phyloP scores from a whole-genome alignment of 192 early-diverging fungal genomes.

The Funneliformis mosseae region DNA sequence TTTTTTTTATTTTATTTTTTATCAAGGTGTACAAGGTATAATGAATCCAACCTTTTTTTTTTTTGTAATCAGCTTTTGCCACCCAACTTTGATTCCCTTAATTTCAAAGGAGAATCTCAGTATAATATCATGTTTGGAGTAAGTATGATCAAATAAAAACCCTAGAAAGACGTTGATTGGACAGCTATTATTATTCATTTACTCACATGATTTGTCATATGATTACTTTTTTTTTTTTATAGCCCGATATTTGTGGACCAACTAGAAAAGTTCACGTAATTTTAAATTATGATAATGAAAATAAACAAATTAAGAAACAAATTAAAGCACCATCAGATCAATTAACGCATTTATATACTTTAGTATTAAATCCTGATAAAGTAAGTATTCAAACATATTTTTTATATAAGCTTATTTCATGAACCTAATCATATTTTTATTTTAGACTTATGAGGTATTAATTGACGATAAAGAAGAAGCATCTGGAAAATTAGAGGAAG shows the following conservation, averaged over 20 bases:
- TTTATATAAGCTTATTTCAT: constrained; percentile 49
- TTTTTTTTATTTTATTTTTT: not conserved
- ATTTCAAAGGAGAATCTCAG: constrained; percentile 83
- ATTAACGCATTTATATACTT: constrained; percentile 87
- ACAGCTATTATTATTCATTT: too few species aligned
- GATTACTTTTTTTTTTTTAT: constrained; percentile 29
- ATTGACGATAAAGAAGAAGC: constrained; percentile 79
- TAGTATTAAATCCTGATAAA: constrained; percentile 76
- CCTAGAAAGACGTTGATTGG: too few species aligned
- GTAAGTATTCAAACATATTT: constrained; percentile 52
- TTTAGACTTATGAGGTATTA: constrained; percentile 44
- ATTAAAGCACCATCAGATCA: constrained; percentile 74
- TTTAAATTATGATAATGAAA: constrained; percentile 91
- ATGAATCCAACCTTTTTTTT: too few species aligned
- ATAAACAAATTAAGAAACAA: constrained; percentile 77
- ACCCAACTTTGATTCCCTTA: constrained; percentile 71
- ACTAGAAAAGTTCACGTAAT: constrained; percentile 95
- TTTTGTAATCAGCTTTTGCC: constrained; percentile 64
- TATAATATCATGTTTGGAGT: constrained; percentile 81
- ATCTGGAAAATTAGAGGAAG: constrained; percentile 77
- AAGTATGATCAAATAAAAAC: constrained; percentile 9
- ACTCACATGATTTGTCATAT: too few species aligned
- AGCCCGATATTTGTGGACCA: constrained; percentile 91
- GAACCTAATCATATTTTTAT: constrained; percentile 56
- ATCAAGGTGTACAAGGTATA: too few species aligned